Conservation (phyloP, 345 rosid species). For the Iberis pinnata region DNA sequence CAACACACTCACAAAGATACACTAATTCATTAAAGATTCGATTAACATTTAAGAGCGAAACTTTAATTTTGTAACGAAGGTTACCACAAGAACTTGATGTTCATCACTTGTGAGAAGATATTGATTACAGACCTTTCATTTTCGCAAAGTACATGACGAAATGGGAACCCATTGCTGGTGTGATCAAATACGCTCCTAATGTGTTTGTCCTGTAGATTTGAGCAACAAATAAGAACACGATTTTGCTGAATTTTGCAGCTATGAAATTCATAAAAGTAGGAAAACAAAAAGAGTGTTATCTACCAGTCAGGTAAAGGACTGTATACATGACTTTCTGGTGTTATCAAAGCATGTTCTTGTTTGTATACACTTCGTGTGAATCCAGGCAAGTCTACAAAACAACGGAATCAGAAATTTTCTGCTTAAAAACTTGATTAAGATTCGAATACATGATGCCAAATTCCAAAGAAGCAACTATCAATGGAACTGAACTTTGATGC, state of each 20-base stretch:
- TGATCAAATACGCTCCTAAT: conserved; percentile 71
- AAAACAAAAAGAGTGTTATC: conserved; percentile 15
- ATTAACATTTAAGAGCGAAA: conserved; percentile 1
- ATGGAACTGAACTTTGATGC: conserved; percentile 4
- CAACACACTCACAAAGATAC: neutral
- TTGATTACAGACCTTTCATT: conserved; percentile 59
- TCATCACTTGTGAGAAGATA: neutral
- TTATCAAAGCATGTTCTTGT: conserved; percentile 71
- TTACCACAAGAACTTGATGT: neutral
- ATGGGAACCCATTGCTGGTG: conserved; percentile 89
- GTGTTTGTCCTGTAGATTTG: conserved; percentile 60
- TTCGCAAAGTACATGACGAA: conserved; percentile 86
- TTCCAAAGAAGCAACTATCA: neutral
- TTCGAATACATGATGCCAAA: neutral
- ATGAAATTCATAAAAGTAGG: neutral
- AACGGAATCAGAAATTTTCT: neutral
- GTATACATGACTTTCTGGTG: conserved; percentile 92
- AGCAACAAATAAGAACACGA: conserved; percentile 1
- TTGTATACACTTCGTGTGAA: conserved; percentile 80
- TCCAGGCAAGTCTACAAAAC: conserved; percentile 69
- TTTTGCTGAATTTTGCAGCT: neutral
- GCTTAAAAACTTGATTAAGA: neutral
- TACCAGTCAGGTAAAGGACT: conserved; percentile 81
- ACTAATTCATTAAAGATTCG: neutral
- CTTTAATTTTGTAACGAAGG: neutral